Percentiles rank a stretch among this genome's conserved stretches.
These are phyloP conservation scores for Paecilomyces dactylethromorphus DNA, from an alignment of 2,329 filamentous ascomycete species.

Conservation along the genomic window DNA sequence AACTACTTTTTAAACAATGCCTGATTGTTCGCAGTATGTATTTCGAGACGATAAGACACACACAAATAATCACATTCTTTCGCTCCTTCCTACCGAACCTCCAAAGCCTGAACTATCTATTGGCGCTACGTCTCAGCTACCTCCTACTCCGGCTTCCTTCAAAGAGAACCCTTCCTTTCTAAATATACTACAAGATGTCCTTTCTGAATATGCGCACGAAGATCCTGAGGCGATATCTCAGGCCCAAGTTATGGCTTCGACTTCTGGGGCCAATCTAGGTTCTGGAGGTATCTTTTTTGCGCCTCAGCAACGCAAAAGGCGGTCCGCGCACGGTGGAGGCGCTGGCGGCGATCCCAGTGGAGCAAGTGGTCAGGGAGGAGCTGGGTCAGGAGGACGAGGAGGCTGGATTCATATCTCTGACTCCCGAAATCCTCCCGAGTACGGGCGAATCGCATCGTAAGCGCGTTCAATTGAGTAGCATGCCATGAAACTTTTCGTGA, in stretches of 20 bases:
- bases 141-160: slow-evolving; percentile 51
- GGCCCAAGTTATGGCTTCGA: slow-evolving; percentile 54
- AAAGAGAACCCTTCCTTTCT: slow-evolving; percentile 52
- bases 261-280: slow-evolving; percentile 49
- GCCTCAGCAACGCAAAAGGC: slow-evolving; percentile 20
- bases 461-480: background rate
- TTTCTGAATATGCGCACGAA: slow-evolving; percentile 46
- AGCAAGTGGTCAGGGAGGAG: slow-evolving; percentile 53
- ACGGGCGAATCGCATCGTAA: slow-evolving; percentile 55
- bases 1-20: slow-evolving; percentile 3
- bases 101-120: slow-evolving; percentile 49
- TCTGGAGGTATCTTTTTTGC: slow-evolving; percentile 45
- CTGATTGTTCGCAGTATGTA: slow-evolving; percentile 38
- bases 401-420: slow-evolving; percentile 61
- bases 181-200: slow-evolving; percentile 49
- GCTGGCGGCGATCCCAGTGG: slow-evolving; percentile 44
- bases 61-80: slow-evolving; percentile 41
- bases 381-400: slow-evolving; percentile 51
- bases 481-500: too few species aligned
- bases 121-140: slow-evolving; percentile 48
- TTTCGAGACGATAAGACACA: slow-evolving; percentile 38
- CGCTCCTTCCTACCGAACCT: slow-evolving; percentile 51
- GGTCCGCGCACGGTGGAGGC: slow-evolving; percentile 23
- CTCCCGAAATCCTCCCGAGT: slow-evolving; percentile 54
- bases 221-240: slow-evolving; percentile 54